A percentile compares a stretch with the other conserved stretches of the same genome.
Evolutionary conservation across 2,329 filamentous ascomycete species (phyloP).

Genomic region (Microcera coccophila): DNA sequence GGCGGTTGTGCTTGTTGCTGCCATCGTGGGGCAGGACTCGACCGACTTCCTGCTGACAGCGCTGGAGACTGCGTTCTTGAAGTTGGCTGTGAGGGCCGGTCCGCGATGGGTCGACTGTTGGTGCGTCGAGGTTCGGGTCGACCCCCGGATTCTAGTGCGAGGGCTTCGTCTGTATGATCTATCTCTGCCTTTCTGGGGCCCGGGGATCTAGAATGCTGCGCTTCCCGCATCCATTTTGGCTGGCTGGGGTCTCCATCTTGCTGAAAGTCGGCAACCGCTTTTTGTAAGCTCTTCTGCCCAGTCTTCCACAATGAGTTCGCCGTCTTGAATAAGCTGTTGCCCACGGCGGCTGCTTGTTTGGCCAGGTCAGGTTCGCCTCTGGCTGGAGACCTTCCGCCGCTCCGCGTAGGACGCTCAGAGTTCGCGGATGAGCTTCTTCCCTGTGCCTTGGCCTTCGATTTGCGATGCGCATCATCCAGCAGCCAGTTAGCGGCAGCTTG

Average conservation of each 20-base stretch:
- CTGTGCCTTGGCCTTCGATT: constrained; percentile 69
- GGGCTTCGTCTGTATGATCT: constrained; percentile 65
- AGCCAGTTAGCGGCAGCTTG: constrained; percentile 87
- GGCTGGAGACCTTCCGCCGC: constrained; percentile 54
- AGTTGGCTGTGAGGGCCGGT: constrained; percentile 25
- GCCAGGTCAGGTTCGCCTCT: constrained; percentile 66
- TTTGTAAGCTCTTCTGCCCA: constrained; percentile 86
- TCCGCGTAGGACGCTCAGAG: constrained; percentile 22
- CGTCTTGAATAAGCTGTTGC: constrained; percentile 83
- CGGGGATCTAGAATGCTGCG: constrained; percentile 45
- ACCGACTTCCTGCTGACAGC: constrained; percentile 41
- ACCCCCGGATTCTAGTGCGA: constrained; percentile 69
- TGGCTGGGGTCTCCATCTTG: constrained; percentile 69
- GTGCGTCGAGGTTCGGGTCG: constrained; percentile 45
- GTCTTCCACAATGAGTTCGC: constrained; percentile 95
- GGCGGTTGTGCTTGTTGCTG: constrained; percentile 49
- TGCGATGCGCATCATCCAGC: constrained; percentile 82
- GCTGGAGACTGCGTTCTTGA: constrained; percentile 50
- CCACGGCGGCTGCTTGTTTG: constrained; percentile 77
- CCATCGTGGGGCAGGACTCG: constrained; percentile 53
- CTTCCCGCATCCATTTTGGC: constrained; percentile 93
- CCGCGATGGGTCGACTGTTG: constrained; percentile 25
- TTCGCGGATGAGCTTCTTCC: constrained; percentile 41
- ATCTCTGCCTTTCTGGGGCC: constrained; percentile 29
- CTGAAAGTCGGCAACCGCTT: constrained; percentile 84